phyloP scores from a whole-genome alignment of 129 eudicot species.

The Lonicera japonica region DNA sequence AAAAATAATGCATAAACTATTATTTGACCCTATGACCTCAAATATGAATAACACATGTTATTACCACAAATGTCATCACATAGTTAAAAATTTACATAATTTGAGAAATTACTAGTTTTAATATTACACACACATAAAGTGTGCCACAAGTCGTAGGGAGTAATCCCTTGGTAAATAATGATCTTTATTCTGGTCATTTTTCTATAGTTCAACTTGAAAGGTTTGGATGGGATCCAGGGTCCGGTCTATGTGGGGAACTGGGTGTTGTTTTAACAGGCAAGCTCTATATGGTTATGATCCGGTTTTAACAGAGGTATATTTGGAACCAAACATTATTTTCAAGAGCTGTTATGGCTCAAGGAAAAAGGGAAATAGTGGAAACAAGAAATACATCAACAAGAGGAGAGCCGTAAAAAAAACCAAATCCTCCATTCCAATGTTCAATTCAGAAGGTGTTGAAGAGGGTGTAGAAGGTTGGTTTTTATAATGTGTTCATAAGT shows the following conservation, averaged over 20 bases:
- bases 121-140: too few species aligned
- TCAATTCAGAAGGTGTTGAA: constrained; percentile 70
- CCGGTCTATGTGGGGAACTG: constrained; percentile 95
- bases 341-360: constrained; percentile 79
- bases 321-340: constrained; percentile 69
- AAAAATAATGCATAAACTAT: too few species aligned
- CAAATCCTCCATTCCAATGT: constrained; percentile 71
- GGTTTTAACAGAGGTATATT: constrained; percentile 63
- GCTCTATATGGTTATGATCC: constrained; percentile 90
- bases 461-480: constrained; percentile 70
- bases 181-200: background rate
- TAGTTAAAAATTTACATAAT: too few species aligned
- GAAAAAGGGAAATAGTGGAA: constrained; percentile 49
- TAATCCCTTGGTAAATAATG: too few species aligned
- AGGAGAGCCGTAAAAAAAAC: constrained; percentile 59
- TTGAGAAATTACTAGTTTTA: too few species aligned
- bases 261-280: constrained; percentile 83
- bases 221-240: constrained; percentile 87
- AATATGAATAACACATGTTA: too few species aligned
- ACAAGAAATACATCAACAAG: constrained; percentile 59
- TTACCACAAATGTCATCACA: too few species aligned
- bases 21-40: too few species aligned
- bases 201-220: constrained; percentile 81
- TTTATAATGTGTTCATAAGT: background rate
- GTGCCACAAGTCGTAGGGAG: too few species aligned